Percentiles rank a stretch among this genome's conserved stretches.
These are phyloP conservation scores for Geranium incanum DNA, from an alignment of 441 rosid species.

Conservation along the genomic window DNA sequence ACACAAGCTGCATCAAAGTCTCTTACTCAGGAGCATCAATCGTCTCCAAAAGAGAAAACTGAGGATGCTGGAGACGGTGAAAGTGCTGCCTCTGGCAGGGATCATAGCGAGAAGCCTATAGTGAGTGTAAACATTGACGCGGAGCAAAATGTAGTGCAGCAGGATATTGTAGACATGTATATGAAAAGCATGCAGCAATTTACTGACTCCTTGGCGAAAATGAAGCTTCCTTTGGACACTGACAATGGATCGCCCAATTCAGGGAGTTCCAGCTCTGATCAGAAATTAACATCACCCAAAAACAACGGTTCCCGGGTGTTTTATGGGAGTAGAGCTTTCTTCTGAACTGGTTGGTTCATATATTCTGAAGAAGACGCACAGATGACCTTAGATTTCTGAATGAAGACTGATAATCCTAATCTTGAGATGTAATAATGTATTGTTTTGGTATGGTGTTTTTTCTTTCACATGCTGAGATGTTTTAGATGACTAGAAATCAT, in stretches of 20 bases:
- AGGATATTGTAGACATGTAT: constrained; percentile 93
- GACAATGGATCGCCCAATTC: constrained; percentile 67
- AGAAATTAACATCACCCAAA: constrained; percentile 55
- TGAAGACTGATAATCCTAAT: constrained; percentile 55
- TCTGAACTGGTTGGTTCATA: constrained; percentile 38
- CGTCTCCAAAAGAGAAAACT: constrained; percentile 35
- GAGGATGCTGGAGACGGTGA: constrained; percentile 34
- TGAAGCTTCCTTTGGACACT: constrained; percentile 90
- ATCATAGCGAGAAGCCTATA: constrained; percentile 53
- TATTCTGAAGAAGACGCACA: constrained; percentile 23
- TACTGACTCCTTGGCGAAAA: constrained; percentile 93
- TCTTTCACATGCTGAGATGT: constrained; percentile 47
- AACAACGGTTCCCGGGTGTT: constrained; percentile 74
- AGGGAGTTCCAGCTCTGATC: constrained; percentile 76
- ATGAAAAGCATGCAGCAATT: constrained; percentile 99
- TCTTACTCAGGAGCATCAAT: constrained; percentile 39
- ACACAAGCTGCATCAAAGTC: constrained; percentile 41
- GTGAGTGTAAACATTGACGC: constrained; percentile 50
- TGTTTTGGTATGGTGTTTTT: constrained; percentile 41
- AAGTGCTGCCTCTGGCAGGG: constrained; percentile 46
- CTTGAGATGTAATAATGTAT: constrained; percentile 46
- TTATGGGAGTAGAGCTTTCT: constrained; percentile 94
- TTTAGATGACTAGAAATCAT: constrained; percentile 41
- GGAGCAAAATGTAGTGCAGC: constrained; percentile 75
- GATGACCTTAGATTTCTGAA: constrained; percentile 53